A percentile compares a stretch with the other conserved stretches of the same genome.
Evolutionary conservation across 2,329 filamentous ascomycete genomes (phyloP).

Genomic region (Chaetomiaceae sp.): DNA sequence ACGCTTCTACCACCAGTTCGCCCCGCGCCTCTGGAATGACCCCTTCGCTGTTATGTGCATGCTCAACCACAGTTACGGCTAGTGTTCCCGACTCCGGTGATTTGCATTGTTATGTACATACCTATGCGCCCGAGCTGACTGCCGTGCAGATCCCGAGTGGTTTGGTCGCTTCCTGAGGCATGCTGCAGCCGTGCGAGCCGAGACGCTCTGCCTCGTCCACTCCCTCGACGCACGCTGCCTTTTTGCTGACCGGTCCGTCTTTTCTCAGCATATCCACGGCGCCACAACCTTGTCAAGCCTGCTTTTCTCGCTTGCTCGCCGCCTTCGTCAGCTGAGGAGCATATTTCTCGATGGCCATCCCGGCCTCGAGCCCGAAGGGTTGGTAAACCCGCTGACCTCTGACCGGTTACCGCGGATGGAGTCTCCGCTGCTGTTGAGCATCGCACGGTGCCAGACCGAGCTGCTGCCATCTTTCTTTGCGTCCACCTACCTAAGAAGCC

Average conservation of each 20-base stretch:
- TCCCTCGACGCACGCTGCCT: slow-evolving; percentile 27
- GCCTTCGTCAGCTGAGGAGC: slow-evolving; percentile 42
- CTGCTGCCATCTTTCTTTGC: slow-evolving; percentile 40
- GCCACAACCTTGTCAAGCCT: background rate
- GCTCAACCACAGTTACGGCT: slow-evolving; percentile 37
- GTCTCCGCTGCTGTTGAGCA: slow-evolving; percentile 42
- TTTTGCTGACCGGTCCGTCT: slow-evolving; percentile 37
- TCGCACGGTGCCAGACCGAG: slow-evolving; percentile 39
- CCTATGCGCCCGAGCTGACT: slow-evolving; percentile 21
- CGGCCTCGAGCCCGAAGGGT: slow-evolving; percentile 40
- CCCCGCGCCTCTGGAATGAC: slow-evolving; percentile 50
- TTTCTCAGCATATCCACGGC: slow-evolving; percentile 34
- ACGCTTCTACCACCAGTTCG: slow-evolving; percentile 47
- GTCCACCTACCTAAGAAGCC: slow-evolving; percentile 33
- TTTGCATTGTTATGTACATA: background rate
- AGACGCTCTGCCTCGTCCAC: background rate
- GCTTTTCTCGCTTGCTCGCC: background rate
- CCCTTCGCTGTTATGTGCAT: slow-evolving; percentile 41
- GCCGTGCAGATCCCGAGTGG: slow-evolving; percentile 45
- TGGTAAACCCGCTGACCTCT: slow-evolving; percentile 23
- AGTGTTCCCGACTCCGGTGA: slow-evolving; percentile 5
- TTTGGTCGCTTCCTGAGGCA: slow-evolving; percentile 44
- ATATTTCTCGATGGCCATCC: slow-evolving; percentile 46
- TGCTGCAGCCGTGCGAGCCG: slow-evolving; percentile 32
- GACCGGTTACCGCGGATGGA: slow-evolving; percentile 9